Evolutionary conservation across 768 basidiomycete genomes (phyloP), one percentile per base, ranked within the genome.

Genomic region (Lactarius akahatsu): DNA sequence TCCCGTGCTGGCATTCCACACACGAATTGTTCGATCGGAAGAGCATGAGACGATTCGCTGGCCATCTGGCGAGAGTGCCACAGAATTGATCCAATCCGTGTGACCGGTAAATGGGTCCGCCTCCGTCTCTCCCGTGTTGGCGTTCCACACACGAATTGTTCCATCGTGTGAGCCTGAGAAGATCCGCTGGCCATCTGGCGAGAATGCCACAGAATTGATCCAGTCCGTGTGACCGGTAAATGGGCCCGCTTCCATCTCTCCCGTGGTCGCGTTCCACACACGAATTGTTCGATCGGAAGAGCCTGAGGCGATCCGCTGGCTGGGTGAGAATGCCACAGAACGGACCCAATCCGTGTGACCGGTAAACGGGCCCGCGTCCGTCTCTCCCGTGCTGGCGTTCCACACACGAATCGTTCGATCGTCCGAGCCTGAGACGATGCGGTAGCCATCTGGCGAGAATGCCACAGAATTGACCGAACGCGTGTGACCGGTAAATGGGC

Each of bases 251-350:
- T 3, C 28, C 10, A 2, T 45, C 43, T 45, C 43, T 45, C 43
- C 43, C 8, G 43, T 45, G 0, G 3, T n/a, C 18, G 43, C 43
- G 18, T 45, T 9, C 43, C 43, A 45, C 8, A 45, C 43, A 45
- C 20, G 20, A n/a, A 45, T 45, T 45, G 20, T 45, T 45, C 15
- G 0, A 45, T 45, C 8, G 26, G 5, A 0, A 16, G 45, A 28
- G 30, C 65, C 65, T 40, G 43, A 69, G 18, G 28, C 68, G 61
- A 61, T 61, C 10, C 40, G 38, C 18, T 52, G 43, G 20, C 43
- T 20, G 9, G 43, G 43, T 3, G 43, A 45, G 43, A 45, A 45
- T 45, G 8, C 43, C 43, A 45, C 43, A 45, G 43, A 45, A 8
- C 9, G 9, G 43, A 45, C 43, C 18, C n/a, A n/a, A 8, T 11